Conservation (phyloP, 148 eudicot species). For the Rhododendron williamsianum region DNA sequence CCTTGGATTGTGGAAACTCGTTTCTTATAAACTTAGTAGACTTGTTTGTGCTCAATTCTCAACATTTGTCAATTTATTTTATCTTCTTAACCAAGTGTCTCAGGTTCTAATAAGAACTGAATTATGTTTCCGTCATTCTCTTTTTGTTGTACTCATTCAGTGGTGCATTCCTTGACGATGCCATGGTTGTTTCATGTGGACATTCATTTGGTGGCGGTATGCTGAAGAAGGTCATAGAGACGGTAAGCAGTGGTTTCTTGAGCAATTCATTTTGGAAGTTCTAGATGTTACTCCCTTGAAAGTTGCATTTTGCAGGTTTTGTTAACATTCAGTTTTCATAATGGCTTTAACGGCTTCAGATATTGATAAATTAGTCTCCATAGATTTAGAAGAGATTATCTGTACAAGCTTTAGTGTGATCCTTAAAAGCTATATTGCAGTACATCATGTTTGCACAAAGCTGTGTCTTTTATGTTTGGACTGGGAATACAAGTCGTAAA, state of each 20-base stretch:
- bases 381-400: background rate
- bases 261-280: background rate
- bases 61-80: background rate
- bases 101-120: background rate
- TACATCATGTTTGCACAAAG: background rate
- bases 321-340: background rate
- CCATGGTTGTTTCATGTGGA: conserved; percentile 80
- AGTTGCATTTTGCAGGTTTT: background rate
- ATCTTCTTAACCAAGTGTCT: background rate
- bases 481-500: background rate
- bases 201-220: conserved; percentile 89
- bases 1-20: background rate
- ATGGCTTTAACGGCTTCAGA: background rate
- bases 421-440: background rate
- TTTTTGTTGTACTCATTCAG: conserved; percentile 31
- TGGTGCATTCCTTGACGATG: conserved; percentile 91
- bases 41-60: background rate
- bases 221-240: conserved; percentile 69
- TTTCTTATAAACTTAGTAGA: background rate
- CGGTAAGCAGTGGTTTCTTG: conserved; percentile 32
- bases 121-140: background rate
- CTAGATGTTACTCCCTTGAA: background rate
- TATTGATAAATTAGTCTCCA: background rate
- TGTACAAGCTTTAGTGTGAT: background rate
- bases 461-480: background rate